Evolutionary conservation across 2,329 filamentous ascomycete species (phyloP).

Genomic region (Thelonectria blattea): DNA sequence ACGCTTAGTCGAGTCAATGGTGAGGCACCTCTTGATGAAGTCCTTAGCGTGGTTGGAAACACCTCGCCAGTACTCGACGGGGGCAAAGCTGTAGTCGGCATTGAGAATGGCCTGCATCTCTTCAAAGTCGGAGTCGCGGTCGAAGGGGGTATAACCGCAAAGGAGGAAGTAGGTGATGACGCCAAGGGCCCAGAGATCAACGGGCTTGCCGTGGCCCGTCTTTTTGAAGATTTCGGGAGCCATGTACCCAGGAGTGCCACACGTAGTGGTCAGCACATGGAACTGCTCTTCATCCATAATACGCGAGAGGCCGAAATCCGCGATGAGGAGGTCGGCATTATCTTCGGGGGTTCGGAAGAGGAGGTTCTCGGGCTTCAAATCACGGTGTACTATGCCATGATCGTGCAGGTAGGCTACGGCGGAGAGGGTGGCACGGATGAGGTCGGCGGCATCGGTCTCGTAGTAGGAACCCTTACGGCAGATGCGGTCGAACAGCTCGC

Average conservation of each 20-base stretch:
- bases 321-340: slow-evolving; percentile 95
- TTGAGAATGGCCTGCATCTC: slow-evolving; percentile 99
- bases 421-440: slow-evolving; percentile 92
- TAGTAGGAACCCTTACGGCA: slow-evolving; percentile 99
- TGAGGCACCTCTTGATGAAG: slow-evolving; percentile 91
- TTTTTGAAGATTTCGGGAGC: slow-evolving; percentile 99
- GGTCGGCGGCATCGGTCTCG: slow-evolving; percentile 93
- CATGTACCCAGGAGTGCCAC: slow-evolving; percentile 98
- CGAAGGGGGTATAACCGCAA: slow-evolving; percentile 97
- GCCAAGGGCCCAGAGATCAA: slow-evolving; percentile 97
- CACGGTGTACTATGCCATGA: slow-evolving; percentile 97
- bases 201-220: slow-evolving; percentile 95
- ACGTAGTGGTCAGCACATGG: slow-evolving; percentile 96
- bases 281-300: slow-evolving; percentile 99
- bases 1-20: slow-evolving; percentile 83
- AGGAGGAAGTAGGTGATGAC: slow-evolving; percentile 99
- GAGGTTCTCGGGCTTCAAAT: slow-evolving; percentile 96
- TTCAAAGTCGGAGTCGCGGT: slow-evolving; percentile 95
- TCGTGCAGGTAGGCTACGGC: slow-evolving; percentile 99
- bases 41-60: slow-evolving; percentile 86
- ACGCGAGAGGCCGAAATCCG: slow-evolving; percentile 91
- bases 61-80: slow-evolving; percentile 94
- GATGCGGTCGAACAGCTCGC: slow-evolving; percentile 97
- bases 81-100: slow-evolving; percentile 95
- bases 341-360: slow-evolving; percentile 97